phyloP scores from a whole-genome alignment of 768 basidiomycete genomes.

The Pisolithus albus region DNA sequence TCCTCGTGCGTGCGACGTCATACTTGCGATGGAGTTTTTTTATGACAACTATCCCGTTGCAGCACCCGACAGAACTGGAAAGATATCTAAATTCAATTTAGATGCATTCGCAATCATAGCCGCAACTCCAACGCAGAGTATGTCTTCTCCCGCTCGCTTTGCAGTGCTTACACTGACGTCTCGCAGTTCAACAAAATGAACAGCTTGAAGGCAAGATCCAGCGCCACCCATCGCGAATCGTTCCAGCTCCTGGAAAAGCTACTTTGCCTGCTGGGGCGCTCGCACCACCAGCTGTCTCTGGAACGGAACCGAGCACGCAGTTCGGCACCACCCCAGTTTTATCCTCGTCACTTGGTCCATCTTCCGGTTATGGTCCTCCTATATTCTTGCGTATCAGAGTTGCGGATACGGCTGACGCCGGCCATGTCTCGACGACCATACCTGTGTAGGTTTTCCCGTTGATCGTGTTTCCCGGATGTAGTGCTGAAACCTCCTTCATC shows the following conservation, averaged over 20 bases:
- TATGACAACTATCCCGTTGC: neutral
- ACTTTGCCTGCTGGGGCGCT: constrained; percentile 36
- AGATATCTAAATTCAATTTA: constrained; percentile 85
- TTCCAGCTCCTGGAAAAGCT: constrained; percentile 52
- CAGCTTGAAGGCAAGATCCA: constrained; percentile 74
- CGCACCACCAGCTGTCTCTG: constrained; percentile 31
- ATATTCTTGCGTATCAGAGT: constrained; percentile 80
- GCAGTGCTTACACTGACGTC: neutral
- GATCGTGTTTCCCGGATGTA: neutral
- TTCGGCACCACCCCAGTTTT: constrained; percentile 47
- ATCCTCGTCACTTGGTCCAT: constrained; percentile 64
- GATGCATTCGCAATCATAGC: constrained; percentile 86
- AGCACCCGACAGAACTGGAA: constrained; percentile 88
- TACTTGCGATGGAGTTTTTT: neutral
- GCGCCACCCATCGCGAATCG: constrained; percentile 64
- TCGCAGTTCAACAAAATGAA: constrained; percentile 69
- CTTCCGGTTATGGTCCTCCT: constrained; percentile 68
- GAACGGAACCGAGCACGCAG: constrained; percentile 39
- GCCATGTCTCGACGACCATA: constrained; percentile 85
- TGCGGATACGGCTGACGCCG: constrained; percentile 72
- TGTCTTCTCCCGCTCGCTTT: constrained; percentile 11
- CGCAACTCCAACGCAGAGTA: constrained; percentile 65
- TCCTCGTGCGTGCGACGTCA: constrained; percentile 60
- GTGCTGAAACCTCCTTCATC: neutral
- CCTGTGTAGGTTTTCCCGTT: constrained; percentile 58